These are phyloP conservation scores for Orychophragmus violaceus DNA, from an alignment of 345 rosid species.

Conservation along the genomic window DNA sequence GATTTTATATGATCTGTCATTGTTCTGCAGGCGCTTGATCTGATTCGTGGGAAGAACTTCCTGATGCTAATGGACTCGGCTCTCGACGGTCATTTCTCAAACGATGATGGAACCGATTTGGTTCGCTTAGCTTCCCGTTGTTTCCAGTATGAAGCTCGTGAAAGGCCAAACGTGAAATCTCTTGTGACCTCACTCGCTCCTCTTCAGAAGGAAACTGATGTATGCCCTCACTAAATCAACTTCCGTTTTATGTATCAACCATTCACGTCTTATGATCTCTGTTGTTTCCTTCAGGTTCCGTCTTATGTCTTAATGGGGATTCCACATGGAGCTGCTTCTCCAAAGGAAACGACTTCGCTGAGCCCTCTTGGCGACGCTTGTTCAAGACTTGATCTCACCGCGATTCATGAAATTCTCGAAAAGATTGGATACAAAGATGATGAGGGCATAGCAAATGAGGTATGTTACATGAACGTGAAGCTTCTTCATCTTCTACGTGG, in stretches of 20 bases:
- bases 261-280: not conserved
- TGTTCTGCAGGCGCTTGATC: constrained; percentile 71
- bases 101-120: constrained; percentile 80
- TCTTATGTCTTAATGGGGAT: constrained; percentile 62
- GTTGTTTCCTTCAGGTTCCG: constrained; percentile 41
- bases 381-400: constrained; percentile 70
- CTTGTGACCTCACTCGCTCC: constrained; percentile 60
- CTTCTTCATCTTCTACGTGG: not conserved
- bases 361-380: constrained; percentile 79
- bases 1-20: constrained; percentile 11
- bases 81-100: constrained; percentile 74
- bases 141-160: constrained; percentile 82
- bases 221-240: constrained; percentile 15
- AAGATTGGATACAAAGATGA: constrained; percentile 76
- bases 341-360: constrained; percentile 36
- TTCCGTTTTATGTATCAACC: not conserved
- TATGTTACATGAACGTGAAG: constrained; percentile 13
- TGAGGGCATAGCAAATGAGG: constrained; percentile 84
- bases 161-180: constrained; percentile 83
- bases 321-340: constrained; percentile 46
- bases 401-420: constrained; percentile 72
- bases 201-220: constrained; percentile 76
- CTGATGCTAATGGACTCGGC: constrained; percentile 80
- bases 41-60: constrained; percentile 73
- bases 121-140: constrained; percentile 81